Conservation (phyloP, 1,284 basidiomycete genomes). For the Neolentinus lepideus region DNA sequence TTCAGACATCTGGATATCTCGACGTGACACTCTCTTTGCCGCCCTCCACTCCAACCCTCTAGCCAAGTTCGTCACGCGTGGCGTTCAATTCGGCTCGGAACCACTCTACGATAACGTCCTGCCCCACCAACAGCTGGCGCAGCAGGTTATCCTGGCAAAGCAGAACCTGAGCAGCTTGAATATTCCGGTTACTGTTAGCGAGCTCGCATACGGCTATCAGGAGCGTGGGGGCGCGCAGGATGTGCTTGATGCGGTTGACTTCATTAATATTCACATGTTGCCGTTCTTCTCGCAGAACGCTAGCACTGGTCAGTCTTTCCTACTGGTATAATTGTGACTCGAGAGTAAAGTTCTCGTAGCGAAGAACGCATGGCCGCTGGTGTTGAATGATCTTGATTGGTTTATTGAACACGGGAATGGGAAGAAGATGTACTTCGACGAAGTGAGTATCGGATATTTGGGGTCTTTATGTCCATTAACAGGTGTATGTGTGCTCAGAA, state of each 20-base stretch:
- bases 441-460: slow-evolving; percentile 38
- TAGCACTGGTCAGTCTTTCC: slow-evolving; percentile 38
- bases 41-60: slow-evolving; percentile 54
- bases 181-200: slow-evolving; percentile 62
- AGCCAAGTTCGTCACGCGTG: slow-evolving; percentile 62
- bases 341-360: slow-evolving; percentile 22
- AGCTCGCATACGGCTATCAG: slow-evolving; percentile 44
- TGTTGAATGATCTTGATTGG: slow-evolving; percentile 51
- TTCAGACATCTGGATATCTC: slow-evolving; percentile 43
- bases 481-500: too few species aligned
- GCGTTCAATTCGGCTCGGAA: slow-evolving; percentile 69
- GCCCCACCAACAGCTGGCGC: slow-evolving; percentile 39
- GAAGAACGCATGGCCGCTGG: slow-evolving; percentile 54
- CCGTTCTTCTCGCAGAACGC: slow-evolving; percentile 64
- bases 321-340: not conserved
- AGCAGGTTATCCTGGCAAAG: slow-evolving; percentile 46
- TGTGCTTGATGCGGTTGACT: slow-evolving; percentile 58
- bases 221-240: slow-evolving; percentile 44
- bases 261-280: slow-evolving; percentile 65
- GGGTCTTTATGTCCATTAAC: too few species aligned
- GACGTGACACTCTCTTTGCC: slow-evolving; percentile 46
- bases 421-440: slow-evolving; percentile 68
- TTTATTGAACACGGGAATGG: slow-evolving; percentile 50
- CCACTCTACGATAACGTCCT: slow-evolving; percentile 64
- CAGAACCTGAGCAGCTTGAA: slow-evolving; percentile 40